A percentile compares a stretch with the other conserved stretches of the same genome.
Conservation (phyloP, 2,329 filamentous ascomycete genomes). For the Leptographium flavum region DNA sequence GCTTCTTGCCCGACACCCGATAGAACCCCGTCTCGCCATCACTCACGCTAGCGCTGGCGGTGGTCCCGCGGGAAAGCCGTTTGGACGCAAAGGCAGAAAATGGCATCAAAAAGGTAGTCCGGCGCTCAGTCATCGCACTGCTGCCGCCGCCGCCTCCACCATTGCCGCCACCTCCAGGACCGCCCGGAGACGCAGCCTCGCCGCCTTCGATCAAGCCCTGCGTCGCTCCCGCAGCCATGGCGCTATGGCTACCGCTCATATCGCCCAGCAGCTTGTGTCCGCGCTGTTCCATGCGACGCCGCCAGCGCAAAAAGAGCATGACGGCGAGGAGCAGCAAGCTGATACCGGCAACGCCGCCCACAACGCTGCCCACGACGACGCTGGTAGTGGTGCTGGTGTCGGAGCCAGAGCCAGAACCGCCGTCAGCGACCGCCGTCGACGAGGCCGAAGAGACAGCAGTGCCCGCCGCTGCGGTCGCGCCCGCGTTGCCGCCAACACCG, state of each 20-base stretch:
- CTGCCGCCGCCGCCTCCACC: constrained; percentile 11
- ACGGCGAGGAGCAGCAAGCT: constrained; percentile 41
- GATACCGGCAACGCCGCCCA: constrained; percentile 43
- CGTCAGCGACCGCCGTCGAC: constrained; percentile 12
- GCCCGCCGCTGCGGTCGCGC: constrained; percentile 12
- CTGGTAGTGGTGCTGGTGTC: constrained; percentile 15
- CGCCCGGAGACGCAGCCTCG: neutral
- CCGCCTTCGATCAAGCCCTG: neutral
- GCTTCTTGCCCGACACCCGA: constrained; percentile 49
- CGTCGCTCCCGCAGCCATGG: neutral
- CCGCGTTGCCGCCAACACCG: too few relatives aligned
- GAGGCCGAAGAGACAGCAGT: constrained; percentile 14
- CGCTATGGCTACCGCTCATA: constrained; percentile 3
- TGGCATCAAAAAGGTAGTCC: constrained; percentile 30
- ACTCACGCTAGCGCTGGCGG: constrained; percentile 12
- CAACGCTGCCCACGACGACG: constrained; percentile 38
- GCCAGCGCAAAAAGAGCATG: constrained; percentile 40
- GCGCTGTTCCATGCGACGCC: constrained; percentile 22
- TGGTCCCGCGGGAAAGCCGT: constrained; percentile 15
- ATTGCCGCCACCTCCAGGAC: constrained; percentile 11
- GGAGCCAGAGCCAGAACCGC: constrained; percentile 11
- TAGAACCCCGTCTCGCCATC: constrained; percentile 42
- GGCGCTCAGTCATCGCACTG: constrained; percentile 30
- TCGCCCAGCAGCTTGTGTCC: constrained; percentile 29
- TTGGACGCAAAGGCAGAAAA: constrained; percentile 17